A percentile compares a stretch with the other conserved stretches of the same genome.
Evolutionary conservation across 257 asterid species (phyloP).

Genomic region (Pogostemon cablin): DNA sequence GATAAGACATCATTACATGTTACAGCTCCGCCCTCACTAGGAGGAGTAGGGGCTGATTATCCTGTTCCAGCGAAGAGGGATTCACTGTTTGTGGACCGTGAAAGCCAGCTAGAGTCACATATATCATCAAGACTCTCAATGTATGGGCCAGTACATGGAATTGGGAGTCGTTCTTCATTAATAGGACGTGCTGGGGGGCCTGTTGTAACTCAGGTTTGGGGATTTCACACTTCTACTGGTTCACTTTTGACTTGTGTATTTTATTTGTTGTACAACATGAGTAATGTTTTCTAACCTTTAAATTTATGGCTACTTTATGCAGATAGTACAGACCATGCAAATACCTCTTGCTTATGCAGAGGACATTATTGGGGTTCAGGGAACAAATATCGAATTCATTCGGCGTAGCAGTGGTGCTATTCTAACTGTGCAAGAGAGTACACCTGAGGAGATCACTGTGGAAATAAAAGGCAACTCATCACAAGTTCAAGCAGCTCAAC

Average conservation of each 20-base stretch:
- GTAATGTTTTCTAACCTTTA: neutral
- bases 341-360: slow-evolving; percentile 84
- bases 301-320: slow-evolving; percentile 28
- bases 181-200: slow-evolving; percentile 63
- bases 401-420: slow-evolving; percentile 79
- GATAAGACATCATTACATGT: slow-evolving; percentile 51
- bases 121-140: slow-evolving; percentile 52
- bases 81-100: slow-evolving; percentile 53
- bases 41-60: slow-evolving; percentile 52
- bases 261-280: slow-evolving; percentile 14
- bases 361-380: slow-evolving; percentile 80
- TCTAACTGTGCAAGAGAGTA: slow-evolving; percentile 79
- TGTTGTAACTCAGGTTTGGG: slow-evolving; percentile 77
- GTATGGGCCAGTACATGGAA: slow-evolving; percentile 65
- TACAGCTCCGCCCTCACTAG: slow-evolving; percentile 47
- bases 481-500: slow-evolving; percentile 83
- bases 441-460: slow-evolving; percentile 78
- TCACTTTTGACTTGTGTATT: neutral
- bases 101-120: slow-evolving; percentile 55
- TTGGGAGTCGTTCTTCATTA: slow-evolving; percentile 55
- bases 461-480: slow-evolving; percentile 85
- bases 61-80: slow-evolving; percentile 62
- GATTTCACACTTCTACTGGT: neutral
- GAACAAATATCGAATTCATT: slow-evolving; percentile 75
- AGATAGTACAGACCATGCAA: slow-evolving; percentile 86